A percentile compares a stretch with the other conserved stretches of the same genome.
Conservation (phyloP, 2,329 filamentous ascomycete species). For the Colletotrichum sp. region DNA sequence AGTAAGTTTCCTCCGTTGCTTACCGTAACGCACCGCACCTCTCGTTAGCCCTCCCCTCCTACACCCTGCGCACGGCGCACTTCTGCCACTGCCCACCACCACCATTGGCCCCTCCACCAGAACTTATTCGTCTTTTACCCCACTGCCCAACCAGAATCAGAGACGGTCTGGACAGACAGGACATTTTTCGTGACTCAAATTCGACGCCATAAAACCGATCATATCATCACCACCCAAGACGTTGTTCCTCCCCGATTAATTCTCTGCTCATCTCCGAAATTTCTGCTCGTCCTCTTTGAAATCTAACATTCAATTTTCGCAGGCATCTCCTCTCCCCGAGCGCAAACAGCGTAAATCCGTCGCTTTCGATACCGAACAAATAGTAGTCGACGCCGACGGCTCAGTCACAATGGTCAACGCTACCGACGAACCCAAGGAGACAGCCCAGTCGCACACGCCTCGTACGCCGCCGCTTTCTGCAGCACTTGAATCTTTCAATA, state of each 20-base stretch:
- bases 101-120: slow-evolving; percentile 16
- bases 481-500: slow-evolving; percentile 57
- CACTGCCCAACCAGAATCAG: slow-evolving; percentile 8
- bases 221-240: not conserved
- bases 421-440: slow-evolving; percentile 77
- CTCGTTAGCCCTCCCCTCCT: slow-evolving; percentile 18
- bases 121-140: slow-evolving; percentile 16
- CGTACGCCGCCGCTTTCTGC: slow-evolving; percentile 67
- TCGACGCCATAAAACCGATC: not conserved
- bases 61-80: not conserved
- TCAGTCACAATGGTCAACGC: slow-evolving; percentile 79
- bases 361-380: slow-evolving; percentile 86
- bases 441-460: slow-evolving; percentile 79
- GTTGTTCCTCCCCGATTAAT: slow-evolving; percentile 1
- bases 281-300: not conserved
- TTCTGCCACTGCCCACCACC: slow-evolving; percentile 12
- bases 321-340: slow-evolving; percentile 41
- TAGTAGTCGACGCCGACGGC: slow-evolving; percentile 89
- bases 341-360: slow-evolving; percentile 90
- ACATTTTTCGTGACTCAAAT: slow-evolving; percentile 17
- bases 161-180: slow-evolving; percentile 14
- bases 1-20: slow-evolving; percentile 31
- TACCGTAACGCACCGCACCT: slow-evolving; percentile 19
- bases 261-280: not conserved
- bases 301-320: slow-evolving; percentile 10